These are phyloP conservation scores for Lipomyces mesembrius DNA, from an alignment of 805 yeast species.

Conservation along the genomic window DNA sequence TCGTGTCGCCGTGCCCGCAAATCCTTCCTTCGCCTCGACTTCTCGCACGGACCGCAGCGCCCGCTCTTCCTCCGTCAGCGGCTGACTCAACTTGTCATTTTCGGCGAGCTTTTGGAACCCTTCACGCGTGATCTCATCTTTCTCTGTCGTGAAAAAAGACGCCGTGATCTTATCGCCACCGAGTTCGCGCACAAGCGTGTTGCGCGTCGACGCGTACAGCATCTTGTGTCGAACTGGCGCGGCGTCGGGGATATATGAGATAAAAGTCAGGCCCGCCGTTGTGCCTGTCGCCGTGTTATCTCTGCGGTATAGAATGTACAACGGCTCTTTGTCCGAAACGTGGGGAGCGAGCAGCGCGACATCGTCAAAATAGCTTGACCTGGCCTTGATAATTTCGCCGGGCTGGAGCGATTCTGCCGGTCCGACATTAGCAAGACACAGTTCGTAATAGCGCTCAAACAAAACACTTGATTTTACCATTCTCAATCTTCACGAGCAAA, in stretches of 20 bases:
- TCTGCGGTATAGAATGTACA: conserved; percentile 54
- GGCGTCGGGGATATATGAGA: conserved; percentile 84
- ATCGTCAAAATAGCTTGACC: conserved; percentile 46
- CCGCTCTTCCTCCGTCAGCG: conserved; percentile 63
- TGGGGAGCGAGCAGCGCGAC: conserved; percentile 46
- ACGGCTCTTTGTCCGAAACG: conserved; percentile 51
- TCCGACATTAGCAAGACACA: background rate
- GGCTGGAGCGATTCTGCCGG: conserved; percentile 43
- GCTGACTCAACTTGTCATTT: conserved; percentile 50
- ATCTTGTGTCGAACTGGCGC: conserved; percentile 84
- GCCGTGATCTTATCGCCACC: conserved; percentile 62
- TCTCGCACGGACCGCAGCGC: conserved; percentile 39
- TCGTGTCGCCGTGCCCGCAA: conserved; percentile 32
- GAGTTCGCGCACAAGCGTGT: conserved; percentile 71
- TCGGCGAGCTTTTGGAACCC: conserved; percentile 54
- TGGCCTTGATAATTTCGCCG: conserved; percentile 44
- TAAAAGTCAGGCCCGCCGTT: conserved; percentile 55
- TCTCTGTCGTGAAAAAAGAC: conserved; percentile 59
- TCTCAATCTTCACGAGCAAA: conserved; percentile 48
- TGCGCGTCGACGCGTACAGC: conserved; percentile 91
- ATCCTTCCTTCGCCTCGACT: conserved; percentile 32
- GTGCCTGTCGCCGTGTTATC: conserved; percentile 10
- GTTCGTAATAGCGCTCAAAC: no score
- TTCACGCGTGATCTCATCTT: conserved; percentile 57
- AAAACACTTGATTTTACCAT: conserved; percentile 38